Evolutionary conservation across 169 alveolate species (phyloP), one percentile per base, ranked within the genome.

Genomic region (Ichthyophthirius multifiliis): DNA sequence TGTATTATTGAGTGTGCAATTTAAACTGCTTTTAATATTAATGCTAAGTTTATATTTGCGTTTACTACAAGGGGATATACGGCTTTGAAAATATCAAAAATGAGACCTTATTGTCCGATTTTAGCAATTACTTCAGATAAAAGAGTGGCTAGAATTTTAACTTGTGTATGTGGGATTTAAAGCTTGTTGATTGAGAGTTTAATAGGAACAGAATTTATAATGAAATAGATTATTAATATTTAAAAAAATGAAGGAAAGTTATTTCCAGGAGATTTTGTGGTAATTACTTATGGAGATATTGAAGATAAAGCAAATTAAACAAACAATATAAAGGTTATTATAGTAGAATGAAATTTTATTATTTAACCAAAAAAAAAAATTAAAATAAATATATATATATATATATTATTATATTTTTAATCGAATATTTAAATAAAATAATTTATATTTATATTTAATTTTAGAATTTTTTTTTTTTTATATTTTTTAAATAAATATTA

Each of bases 1-100:
- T 39, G 43, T 12, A 67, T 79, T 15, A 75, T 75, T n/a, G 32
- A 43, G 5, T 63, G 67, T 37, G 77, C 73, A 13, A 30, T 79
- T 18, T 79, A 79, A 45, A 67, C 76, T 65, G 86, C 86, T 1
- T 81, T 48, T 23, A 65, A 75, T 20, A 12, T 79, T 5, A 32
- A 43, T n/a, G 85, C 85, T 6, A 65, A 46, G 12, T 65, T 62
- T 13, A 67, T 79, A 5, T 34, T 79, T 20, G 47, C 48, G 37
- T 46, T 65, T 31, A 64, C 85, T 43, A 20, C 46, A 2, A 65
- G 71, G 15, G 75, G 75, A 23, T 43, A 27, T 27, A 79, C 85
- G 3, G 67, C 78, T 13, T 12, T 79, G 9, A 79, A 79, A 65
- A 5, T 79, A 18, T 79, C 85, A 9, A 79, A 79, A 45, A 46